Conservation (phyloP, 2,329 filamentous ascomycete species). For the Leptographium galeiforme region DNA sequence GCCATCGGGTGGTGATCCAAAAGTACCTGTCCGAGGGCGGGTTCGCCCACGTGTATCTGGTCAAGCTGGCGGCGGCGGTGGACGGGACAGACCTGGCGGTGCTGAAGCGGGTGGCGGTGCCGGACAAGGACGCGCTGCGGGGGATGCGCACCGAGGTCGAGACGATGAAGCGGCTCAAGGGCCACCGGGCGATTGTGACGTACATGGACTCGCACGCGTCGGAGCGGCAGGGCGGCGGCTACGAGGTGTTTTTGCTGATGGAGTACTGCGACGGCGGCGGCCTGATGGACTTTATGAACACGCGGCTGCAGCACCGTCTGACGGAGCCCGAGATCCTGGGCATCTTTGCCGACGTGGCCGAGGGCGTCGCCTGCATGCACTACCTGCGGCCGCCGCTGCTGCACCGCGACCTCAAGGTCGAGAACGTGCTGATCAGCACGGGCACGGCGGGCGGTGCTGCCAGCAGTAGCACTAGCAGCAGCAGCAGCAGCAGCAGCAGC, state of each 20-base stretch:
- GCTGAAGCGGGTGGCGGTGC: conserved; percentile 88
- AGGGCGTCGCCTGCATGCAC: conserved; percentile 97
- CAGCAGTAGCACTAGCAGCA: conserved; percentile 1
- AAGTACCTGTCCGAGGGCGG: conserved; percentile 97
- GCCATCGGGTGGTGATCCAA: conserved; percentile 84
- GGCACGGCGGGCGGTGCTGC: neutral
- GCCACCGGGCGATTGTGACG: conserved; percentile 88
- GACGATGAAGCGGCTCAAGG: conserved; percentile 99
- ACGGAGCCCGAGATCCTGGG: conserved; percentile 95
- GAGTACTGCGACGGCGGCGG: conserved; percentile 92
- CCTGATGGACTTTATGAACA: conserved; percentile 99
- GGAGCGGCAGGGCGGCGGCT: conserved; percentile 81
- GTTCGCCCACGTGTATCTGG: conserved; percentile 96
- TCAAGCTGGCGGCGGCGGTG: conserved; percentile 66
- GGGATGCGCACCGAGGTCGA: conserved; percentile 98
- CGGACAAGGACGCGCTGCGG: conserved; percentile 85
- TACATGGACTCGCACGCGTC: conserved; percentile 98
- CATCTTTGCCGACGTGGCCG: conserved; percentile 91
- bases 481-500: conserved; percentile 12
- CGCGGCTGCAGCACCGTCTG: conserved; percentile 83
- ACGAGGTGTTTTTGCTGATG: conserved; percentile 97
- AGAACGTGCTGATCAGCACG: conserved; percentile 83
- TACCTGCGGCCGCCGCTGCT: conserved; percentile 89
- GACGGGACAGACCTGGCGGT: conserved; percentile 72
- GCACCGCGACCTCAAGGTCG: conserved; percentile 91